Conservation (phyloP, 352 stramenopile genomes). For the Phytophthora colocasiae region DNA sequence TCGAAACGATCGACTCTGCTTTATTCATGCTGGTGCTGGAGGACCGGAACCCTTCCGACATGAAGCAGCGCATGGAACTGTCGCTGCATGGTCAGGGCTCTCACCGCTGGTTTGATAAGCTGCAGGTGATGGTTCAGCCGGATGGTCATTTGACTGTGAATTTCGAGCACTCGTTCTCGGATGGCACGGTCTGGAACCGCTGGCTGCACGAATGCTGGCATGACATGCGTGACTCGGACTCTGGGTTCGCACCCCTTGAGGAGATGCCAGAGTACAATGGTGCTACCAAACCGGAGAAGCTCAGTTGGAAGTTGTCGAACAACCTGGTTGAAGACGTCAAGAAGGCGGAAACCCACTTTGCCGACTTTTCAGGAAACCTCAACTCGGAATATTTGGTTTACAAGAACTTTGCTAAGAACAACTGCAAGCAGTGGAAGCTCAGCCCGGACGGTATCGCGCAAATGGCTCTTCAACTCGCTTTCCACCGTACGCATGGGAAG, state of each 20-base stretch:
- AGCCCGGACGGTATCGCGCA: conserved; percentile 92
- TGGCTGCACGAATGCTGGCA: conserved; percentile 93
- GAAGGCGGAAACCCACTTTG: conserved; percentile 75
- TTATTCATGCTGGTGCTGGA: conserved; percentile 92
- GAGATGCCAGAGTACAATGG: conserved; percentile 67
- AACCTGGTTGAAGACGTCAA: conserved; percentile 80
- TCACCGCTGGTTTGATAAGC: conserved; percentile 95
- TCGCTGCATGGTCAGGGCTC: conserved; percentile 86
- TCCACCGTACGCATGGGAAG: conserved; percentile 78
- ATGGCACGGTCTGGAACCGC: conserved; percentile 93
- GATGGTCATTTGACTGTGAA: conserved; percentile 92
- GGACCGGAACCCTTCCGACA: conserved; percentile 64
- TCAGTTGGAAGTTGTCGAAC: conserved; percentile 82
- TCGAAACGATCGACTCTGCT: conserved; percentile 88
- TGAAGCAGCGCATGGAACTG: conserved; percentile 79
- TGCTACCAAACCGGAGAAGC: conserved; percentile 52
- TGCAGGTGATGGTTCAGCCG: conserved; percentile 87
- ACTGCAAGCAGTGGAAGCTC: conserved; percentile 93
- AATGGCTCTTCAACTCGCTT: conserved; percentile 93
- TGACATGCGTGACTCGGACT: conserved; percentile 86
- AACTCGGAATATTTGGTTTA: conserved; percentile 86
- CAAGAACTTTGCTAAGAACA: conserved; percentile 89
- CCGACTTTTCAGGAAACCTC: conserved; percentile 68
- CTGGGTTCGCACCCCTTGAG: conserved; percentile 70
- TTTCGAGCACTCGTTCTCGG: conserved; percentile 95